Base-by-base conservation (phyloP, 2,329 filamentous ascomycete species). In the Claviceps sorghi region DNA sequence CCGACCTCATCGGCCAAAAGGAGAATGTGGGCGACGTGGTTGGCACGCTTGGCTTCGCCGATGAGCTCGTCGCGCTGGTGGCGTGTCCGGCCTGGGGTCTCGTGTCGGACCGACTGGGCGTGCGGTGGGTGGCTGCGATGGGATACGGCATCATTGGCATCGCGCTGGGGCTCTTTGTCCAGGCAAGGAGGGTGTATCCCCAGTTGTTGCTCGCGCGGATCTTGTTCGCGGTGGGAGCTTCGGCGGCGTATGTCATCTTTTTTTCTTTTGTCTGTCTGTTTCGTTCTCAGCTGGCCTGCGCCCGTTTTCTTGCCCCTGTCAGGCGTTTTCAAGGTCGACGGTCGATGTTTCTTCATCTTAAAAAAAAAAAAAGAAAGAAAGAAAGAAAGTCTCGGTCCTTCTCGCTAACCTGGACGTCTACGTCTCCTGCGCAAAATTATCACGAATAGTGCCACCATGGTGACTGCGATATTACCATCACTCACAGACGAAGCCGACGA, bases 381-480 rank as follows among this genome's bases (percentile, higher is more conserved):
- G 11, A n/a, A 17, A 15, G 8, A 26, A 19, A 32, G 42, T 52
- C 46, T 57, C 26, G 15, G 19, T 17, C 21, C 10, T 48, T 38
- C 7, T 15, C 2, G 42, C 51, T 53, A 41, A 53, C 42, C 9
- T 30, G 36, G 48, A 19, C 3, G n/a, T 38, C 19, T 2, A 43
- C 19, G n/a, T 40, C 34, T 4, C 34, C 13, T 3, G 4, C 13
- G 21, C 30, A 22, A 26, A 22, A 41, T 3, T 3, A 55, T 32
- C 34, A 22, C 4, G 15, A 8, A 11, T 52, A 81, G 78, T 5
- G 78, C 89, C 15, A 97, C 93, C 1, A 98, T 98, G 93, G 93
- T 98, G 21, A 97, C 93, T 9, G 93, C 93, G 3, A 88, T 95
- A 46, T 74, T 98, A 26, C 93, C 93, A 1, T 83, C 78, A 11